These are phyloP conservation scores for Exsudoporus floridanus DNA, from an alignment of 1,284 basidiomycete genomes.

Conservation along the genomic window DNA sequence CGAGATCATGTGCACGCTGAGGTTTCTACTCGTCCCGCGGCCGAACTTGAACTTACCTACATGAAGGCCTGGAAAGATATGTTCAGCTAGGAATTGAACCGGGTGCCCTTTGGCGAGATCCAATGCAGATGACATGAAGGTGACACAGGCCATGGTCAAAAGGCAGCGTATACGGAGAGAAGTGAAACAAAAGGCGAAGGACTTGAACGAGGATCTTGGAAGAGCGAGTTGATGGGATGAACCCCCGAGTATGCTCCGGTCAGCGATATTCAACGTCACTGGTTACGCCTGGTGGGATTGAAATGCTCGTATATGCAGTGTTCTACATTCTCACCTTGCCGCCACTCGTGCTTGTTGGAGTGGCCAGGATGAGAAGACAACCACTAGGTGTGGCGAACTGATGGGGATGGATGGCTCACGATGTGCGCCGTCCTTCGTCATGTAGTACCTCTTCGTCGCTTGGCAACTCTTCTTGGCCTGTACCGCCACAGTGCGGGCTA, in stretches of 20 bases:
- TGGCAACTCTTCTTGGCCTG: too few relatives aligned
- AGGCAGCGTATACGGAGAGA: not conserved
- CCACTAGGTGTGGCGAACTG: too few relatives aligned
- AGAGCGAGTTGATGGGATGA: not conserved
- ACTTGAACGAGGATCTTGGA: not conserved
- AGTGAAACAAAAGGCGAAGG: not conserved
- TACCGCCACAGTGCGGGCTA: not conserved
- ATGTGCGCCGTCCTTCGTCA: too few relatives aligned
- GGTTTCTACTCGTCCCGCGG: not conserved
- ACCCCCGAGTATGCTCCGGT: not conserved
- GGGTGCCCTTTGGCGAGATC: constrained; percentile 4
- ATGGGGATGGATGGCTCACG: too few relatives aligned
- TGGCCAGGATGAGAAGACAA: too few relatives aligned
- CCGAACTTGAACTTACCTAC: constrained; percentile 16
- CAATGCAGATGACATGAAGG: not conserved
- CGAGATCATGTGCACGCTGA: constrained; percentile 13
- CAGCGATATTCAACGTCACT: not conserved
- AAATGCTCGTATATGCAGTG: not conserved
- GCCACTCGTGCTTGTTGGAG: not conserved
- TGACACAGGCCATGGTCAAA: constrained; percentile 1
- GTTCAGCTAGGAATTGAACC: not conserved
- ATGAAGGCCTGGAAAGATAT: constrained; percentile 1
- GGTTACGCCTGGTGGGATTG: not conserved
- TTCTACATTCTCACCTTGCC: not conserved
- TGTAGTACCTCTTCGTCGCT: too few relatives aligned